Conservation (phyloP, 2,329 filamentous ascomycete species). For the Pseudogymnoascus sp. region DNA sequence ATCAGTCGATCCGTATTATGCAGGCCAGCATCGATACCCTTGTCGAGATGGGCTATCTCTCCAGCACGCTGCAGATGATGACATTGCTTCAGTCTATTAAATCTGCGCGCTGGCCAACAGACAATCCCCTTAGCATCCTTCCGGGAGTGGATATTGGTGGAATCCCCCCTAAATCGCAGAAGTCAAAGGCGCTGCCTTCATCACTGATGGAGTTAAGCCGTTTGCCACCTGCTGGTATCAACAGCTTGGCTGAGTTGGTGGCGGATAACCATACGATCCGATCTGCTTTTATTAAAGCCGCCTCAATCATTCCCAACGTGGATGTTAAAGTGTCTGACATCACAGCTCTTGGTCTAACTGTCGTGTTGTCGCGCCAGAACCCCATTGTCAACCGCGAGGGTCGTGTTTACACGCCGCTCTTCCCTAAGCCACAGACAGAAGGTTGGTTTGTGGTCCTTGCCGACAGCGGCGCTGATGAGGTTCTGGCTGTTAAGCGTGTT, state of each 20-base stretch:
- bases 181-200: background rate
- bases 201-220: conserved; percentile 20
- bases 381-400: conserved; percentile 56
- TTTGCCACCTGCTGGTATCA: conserved; percentile 19
- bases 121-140: conserved; percentile 70
- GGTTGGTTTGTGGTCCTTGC: conserved; percentile 83
- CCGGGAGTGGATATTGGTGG: conserved; percentile 57
- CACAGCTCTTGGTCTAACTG: conserved; percentile 55
- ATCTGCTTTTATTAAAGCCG: conserved; percentile 46
- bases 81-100: conserved; percentile 86
- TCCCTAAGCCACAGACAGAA: conserved; percentile 91
- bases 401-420: conserved; percentile 77
- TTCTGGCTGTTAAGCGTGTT: conserved; percentile 79
- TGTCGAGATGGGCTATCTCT: conserved; percentile 77
- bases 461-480: conserved; percentile 60
- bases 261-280: conserved; percentile 27
- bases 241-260: conserved; percentile 38
- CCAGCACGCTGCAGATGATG: conserved; percentile 75
- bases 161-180: background rate
- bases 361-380: conserved; percentile 63
- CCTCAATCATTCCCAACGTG: conserved; percentile 62
- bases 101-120: conserved; percentile 81
- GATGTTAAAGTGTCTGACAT: conserved; percentile 52
- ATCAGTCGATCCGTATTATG: conserved; percentile 94
- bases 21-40: conserved; percentile 93